These are phyloP conservation scores for Lyophyllum shimeji DNA, from an alignment of 768 basidiomycete genomes.

Conservation along the genomic window DNA sequence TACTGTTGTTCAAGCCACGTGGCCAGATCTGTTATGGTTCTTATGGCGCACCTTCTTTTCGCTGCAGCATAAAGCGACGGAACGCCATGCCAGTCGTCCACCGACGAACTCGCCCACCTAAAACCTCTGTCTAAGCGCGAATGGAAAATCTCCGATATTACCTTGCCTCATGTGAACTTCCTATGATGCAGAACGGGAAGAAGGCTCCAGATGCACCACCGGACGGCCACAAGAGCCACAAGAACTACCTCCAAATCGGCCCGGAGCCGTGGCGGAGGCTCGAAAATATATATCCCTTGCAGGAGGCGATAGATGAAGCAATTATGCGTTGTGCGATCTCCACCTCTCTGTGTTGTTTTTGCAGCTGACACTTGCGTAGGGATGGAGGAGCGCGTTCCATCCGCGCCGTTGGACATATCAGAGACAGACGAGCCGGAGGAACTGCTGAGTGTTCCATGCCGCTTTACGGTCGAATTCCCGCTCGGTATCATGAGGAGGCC, in stretches of 20 bases:
- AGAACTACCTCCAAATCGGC: constrained; percentile 40
- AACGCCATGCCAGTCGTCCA: not conserved
- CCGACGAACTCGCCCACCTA: not conserved
- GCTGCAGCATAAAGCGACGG: not conserved
- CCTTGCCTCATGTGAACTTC: constrained; percentile 46
- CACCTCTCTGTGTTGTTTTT: not conserved
- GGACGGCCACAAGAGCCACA: constrained; percentile 44
- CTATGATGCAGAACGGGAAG: constrained; percentile 33
- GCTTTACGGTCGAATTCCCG: constrained; percentile 34
- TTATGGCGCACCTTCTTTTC: constrained; percentile 1
- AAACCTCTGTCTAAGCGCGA: not conserved
- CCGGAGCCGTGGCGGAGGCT: constrained; percentile 52
- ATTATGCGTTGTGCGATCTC: constrained; percentile 40
- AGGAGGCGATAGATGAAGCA: constrained; percentile 27
- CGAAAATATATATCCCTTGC: constrained; percentile 42
- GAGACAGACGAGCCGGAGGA: constrained; percentile 34
- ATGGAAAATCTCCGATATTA: constrained; percentile 47
- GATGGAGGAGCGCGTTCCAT: constrained; percentile 37
- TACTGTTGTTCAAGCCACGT: not conserved
- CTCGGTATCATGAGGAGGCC: constrained; percentile 33
- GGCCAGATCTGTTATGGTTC: not conserved
- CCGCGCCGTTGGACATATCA: constrained; percentile 29
- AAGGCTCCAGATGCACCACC: constrained; percentile 33
- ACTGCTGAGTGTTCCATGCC: constrained; percentile 43
- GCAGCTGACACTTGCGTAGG: too few species aligned